Evolutionary conservation across 1,139 yeast species (phyloP).

Genomic region (Pneumocystis canis): DNA sequence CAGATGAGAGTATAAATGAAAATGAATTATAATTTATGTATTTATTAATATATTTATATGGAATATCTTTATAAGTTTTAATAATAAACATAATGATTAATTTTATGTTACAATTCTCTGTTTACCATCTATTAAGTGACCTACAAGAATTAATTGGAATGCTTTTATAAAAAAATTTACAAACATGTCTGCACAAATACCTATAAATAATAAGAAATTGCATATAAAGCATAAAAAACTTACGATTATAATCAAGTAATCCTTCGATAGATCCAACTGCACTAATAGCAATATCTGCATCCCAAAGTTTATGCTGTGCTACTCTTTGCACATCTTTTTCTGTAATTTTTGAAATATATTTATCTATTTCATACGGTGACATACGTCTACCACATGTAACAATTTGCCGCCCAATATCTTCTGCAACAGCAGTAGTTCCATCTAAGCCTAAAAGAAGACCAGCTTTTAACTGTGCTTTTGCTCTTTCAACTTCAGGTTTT

Average conservation of each 20-base stretch:
- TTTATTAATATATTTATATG: not conserved
- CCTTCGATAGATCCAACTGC: constrained; percentile 70
- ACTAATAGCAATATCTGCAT: constrained; percentile 74
- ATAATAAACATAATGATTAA: not conserved
- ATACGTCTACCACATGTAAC: constrained; percentile 87
- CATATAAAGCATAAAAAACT: constrained; percentile 17
- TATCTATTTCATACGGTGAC: constrained; percentile 84
- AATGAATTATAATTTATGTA: not conserved
- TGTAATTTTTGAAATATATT: constrained; percentile 63
- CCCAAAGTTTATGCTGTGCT: constrained; percentile 71
- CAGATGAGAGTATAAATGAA: not conserved
- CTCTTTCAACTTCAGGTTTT: constrained; percentile 79
- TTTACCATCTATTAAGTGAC: not conserved
- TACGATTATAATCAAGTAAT: constrained; percentile 44
- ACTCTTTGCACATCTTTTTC: constrained; percentile 69
- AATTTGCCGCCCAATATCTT: constrained; percentile 92
- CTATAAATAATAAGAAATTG: not conserved
- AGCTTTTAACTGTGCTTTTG: constrained; percentile 89
- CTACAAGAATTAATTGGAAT: not conserved
- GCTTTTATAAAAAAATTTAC: not conserved
- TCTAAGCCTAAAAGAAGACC: constrained; percentile 76
- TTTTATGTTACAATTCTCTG: not conserved
- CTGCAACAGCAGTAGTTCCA: constrained; percentile 92
- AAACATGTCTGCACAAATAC: not conserved
- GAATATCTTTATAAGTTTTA: not conserved